phyloP scores from a whole-genome alignment of 139 green algal genomes.

The Chlamydomonas incerta region DNA sequence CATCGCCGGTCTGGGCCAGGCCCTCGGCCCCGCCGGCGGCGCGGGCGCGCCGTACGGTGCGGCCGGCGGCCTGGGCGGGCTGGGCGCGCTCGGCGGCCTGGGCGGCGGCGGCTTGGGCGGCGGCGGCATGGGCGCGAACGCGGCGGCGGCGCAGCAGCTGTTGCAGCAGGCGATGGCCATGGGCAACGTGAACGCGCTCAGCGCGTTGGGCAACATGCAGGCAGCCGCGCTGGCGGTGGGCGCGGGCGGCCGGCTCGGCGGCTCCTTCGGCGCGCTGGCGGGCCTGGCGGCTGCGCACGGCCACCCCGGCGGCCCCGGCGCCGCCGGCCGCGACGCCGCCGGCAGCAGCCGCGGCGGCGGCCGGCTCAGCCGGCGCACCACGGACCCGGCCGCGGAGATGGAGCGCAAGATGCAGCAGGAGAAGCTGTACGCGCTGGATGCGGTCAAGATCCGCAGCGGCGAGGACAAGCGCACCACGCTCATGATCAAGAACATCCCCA shows the following conservation, averaged over 20 bases:
- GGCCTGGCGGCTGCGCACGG: background rate
- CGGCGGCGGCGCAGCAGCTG: slow-evolving; percentile 39
- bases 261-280: background rate
- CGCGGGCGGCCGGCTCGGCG: slow-evolving; percentile 4
- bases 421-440: slow-evolving; percentile 88
- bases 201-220: slow-evolving; percentile 25
- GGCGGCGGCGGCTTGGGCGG: slow-evolving; percentile 10
- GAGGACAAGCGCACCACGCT: slow-evolving; percentile 95
- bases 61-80: background rate
- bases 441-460: slow-evolving; percentile 72
- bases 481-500: slow-evolving; percentile 99
- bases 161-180: slow-evolving; percentile 55
- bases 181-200: slow-evolving; percentile 39
- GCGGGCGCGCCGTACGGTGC: background rate
- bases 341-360: slow-evolving; percentile 57
- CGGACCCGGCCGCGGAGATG: slow-evolving; percentile 79
- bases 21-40: background rate
- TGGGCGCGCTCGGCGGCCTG: slow-evolving; percentile 1
- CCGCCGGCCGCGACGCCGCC: slow-evolving; percentile 2
- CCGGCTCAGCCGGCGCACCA: slow-evolving; percentile 75
- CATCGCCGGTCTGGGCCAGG: slow-evolving; percentile 39
- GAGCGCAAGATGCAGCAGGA: slow-evolving; percentile 84
- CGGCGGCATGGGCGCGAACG: background rate
- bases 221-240: background rate
- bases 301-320: background rate